Conservation (phyloP, 2,329 filamentous ascomycete genomes). For the Verticillium longisporum region DNA sequence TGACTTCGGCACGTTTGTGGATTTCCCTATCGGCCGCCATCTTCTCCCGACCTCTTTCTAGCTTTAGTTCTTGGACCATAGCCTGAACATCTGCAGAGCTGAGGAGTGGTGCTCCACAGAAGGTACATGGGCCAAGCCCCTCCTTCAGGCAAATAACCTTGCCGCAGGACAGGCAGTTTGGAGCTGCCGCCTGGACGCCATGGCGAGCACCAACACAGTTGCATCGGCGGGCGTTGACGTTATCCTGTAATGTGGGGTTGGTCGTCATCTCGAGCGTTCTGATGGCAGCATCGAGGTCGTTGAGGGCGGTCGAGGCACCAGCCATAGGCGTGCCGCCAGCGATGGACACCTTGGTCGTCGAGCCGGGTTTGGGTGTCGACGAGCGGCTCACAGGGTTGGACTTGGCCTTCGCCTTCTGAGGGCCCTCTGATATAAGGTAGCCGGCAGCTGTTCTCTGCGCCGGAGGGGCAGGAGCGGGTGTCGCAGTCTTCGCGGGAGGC, state of each 20-base stretch:
- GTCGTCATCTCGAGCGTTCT: conserved; percentile 85
- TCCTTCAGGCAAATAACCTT: conserved; percentile 95
- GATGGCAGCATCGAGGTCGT: conserved; percentile 73
- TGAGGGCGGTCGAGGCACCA: conserved; percentile 66
- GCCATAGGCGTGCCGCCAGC: conserved; percentile 77
- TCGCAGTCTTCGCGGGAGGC: conserved; percentile 13
- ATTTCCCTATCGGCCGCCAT: conserved; percentile 73
- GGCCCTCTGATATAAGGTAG: conserved; percentile 71
- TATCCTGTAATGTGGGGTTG: conserved; percentile 62
- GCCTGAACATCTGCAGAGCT: conserved; percentile 67
- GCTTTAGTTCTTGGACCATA: conserved; percentile 77
- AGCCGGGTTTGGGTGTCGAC: conserved; percentile 45
- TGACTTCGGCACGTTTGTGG: conserved; percentile 60
- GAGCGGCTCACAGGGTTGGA: conserved; percentile 44
- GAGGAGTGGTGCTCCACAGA: conserved; percentile 71
- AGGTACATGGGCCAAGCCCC: conserved; percentile 89
- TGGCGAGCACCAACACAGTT: conserved; percentile 85
- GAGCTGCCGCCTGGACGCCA: conserved; percentile 81
- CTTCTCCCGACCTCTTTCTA: conserved; percentile 80
- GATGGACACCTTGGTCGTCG: conserved; percentile 60
- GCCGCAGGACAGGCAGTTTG: conserved; percentile 87
- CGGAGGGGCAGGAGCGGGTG: conserved; percentile 8
- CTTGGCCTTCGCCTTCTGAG: conserved; percentile 51
- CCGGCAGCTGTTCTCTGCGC: conserved; percentile 63
- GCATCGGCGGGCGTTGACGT: conserved; percentile 61